phyloP scores from a whole-genome alignment of 331 rosid species.

The Spiraea crenata region DNA sequence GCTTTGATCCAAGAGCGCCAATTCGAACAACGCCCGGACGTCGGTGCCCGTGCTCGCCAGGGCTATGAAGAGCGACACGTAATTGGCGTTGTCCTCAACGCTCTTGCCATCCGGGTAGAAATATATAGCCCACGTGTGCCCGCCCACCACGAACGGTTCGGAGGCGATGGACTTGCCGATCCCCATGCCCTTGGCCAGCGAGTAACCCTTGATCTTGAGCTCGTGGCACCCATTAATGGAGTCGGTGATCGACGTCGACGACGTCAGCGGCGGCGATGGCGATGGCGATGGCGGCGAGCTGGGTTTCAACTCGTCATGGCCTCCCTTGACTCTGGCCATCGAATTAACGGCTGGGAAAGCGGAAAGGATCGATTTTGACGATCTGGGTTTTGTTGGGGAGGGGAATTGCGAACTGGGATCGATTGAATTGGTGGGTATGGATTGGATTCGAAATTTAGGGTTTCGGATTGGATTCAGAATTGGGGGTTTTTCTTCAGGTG shows the following conservation, averaged over 20 bases:
- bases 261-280: conserved; percentile 23
- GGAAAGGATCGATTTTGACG: conserved; percentile 6
- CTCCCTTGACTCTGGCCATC: conserved; percentile 51
- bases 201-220: conserved; percentile 51
- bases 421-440: not conserved
- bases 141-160: conserved; percentile 55
- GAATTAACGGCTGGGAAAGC: conserved; percentile 13
- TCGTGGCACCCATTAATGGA: conserved; percentile 55
- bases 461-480: not conserved
- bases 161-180: conserved; percentile 54
- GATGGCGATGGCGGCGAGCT: conserved; percentile 5
- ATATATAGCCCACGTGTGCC: conserved; percentile 60
- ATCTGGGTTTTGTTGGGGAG: not conserved
- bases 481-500: conserved; percentile 1
- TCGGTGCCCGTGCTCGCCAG: conserved; percentile 58
- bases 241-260: conserved; percentile 48
- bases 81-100: conserved; percentile 44
- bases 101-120: conserved; percentile 70
- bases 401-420: not conserved
- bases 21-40: conserved; percentile 55
- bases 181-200: conserved; percentile 53
- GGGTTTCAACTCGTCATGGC: conserved; percentile 30
- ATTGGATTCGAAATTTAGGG: not conserved
- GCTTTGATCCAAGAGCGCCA: conserved; percentile 58
- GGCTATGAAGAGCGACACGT: conserved; percentile 60